Base-by-base conservation (phyloP, 2,329 filamentous ascomycete species). In the Fusarium hainanense region DNA sequence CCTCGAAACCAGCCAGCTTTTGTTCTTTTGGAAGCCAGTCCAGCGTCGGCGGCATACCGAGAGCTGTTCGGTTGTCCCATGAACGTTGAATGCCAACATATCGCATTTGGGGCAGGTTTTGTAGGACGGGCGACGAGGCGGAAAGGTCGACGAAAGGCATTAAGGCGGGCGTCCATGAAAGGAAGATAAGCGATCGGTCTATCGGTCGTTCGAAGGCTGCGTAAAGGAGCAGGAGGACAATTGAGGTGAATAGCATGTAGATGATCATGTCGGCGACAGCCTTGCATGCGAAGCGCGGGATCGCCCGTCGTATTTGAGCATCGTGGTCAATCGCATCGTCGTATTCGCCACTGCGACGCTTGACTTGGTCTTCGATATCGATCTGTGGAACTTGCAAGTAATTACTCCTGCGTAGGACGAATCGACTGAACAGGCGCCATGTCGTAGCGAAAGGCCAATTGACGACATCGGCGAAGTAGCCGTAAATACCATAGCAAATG, bases 141-240 rank as follows among this genome's bases (percentile, higher is more conserved):
- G 79, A 75, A 50, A 52, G 49, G 13, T 81, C 79, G 21, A 80
- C 72, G 32, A 80, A 77, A 1, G 79, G 79, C 7, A 79, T 58
- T 4, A 80, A 46, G 3, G 71, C 71, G 4, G 76, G 61, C 1
- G 79, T 80, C 76, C 79, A 81, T 0, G 79, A 81, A 55, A 81
- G 71, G 66, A 79, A 80, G 9, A 72, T 70, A 13, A 80, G 61
- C 4, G 79, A 76, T 51, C 71, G 71, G 23, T 78, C 75, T 14
- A 67, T 46, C 1, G 79, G 79, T 12, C 79, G 75, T 16, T 73
- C 49, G 4, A 71, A 16, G 5, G 68, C 60, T 2, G 70, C 54
- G 16, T 77, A 34, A 11, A 73, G 23, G 37, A 76, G 73, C 13
- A 66, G 68, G 1, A 74, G 20, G n/a, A 70, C 27, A n/a, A 49